Evolutionary conservation across 202 grass and related monocot species (phyloP).

Genomic region (Eragrostis tef): DNA sequence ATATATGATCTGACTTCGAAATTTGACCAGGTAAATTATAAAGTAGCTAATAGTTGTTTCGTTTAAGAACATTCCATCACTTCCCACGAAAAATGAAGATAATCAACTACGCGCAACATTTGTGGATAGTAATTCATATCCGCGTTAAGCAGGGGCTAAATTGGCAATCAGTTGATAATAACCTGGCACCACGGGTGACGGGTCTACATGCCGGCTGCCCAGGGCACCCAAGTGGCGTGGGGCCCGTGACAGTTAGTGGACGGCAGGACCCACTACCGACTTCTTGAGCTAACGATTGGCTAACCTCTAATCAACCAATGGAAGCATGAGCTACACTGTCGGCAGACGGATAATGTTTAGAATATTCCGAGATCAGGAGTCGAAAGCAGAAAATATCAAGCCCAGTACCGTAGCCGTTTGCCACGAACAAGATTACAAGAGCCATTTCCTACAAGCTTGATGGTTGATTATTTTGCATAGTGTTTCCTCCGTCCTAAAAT

Average conservation of each 20-base stretch:
- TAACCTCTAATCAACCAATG: background rate
- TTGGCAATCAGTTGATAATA: background rate
- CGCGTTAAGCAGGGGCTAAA: background rate
- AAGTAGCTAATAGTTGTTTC: background rate
- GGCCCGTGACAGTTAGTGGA: background rate
- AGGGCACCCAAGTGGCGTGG: background rate
- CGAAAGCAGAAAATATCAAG: background rate
- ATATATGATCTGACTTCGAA: background rate
- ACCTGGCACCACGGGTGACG: background rate
- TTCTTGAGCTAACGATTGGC: background rate
- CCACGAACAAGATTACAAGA: too few relatives aligned
- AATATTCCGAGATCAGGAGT: background rate
- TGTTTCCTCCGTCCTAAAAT: too few relatives aligned
- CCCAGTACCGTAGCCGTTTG: background rate
- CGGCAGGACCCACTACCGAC: slow-evolving; percentile 20
- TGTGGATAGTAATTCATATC: background rate
- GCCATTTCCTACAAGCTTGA: too few relatives aligned
- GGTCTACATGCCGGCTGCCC: background rate
- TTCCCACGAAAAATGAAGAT: background rate
- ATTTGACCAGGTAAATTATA: background rate
- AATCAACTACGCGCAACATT: background rate
- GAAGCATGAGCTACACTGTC: slow-evolving; percentile 14
- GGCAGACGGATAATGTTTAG: slow-evolving; percentile 22
- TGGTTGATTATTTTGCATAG: too few relatives aligned
- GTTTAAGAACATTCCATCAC: background rate